These are phyloP conservation scores for Hymenoscyphus infarciens DNA, from an alignment of 2,329 filamentous ascomycete species.

Conservation along the genomic window DNA sequence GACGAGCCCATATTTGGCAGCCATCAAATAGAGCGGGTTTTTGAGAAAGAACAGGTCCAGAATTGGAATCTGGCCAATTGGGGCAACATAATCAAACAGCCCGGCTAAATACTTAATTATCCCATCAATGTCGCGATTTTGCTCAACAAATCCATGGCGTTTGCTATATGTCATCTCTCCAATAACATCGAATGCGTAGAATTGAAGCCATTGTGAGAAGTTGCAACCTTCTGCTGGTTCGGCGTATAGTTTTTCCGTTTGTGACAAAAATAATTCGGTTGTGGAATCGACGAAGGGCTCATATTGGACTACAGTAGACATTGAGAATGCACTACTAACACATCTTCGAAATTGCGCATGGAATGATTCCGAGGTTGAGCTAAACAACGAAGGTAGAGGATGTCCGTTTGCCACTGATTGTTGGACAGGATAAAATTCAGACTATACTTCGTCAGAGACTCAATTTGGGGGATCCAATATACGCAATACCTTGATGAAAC, in stretches of 20 bases:
- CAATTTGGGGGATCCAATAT: background rate
- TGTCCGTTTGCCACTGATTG: conserved; percentile 67
- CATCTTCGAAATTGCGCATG: conserved; percentile 71
- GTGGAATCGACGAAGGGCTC: conserved; percentile 78
- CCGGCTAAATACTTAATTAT: conserved; percentile 63
- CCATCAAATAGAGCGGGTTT: conserved; percentile 67
- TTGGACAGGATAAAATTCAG: conserved; percentile 77
- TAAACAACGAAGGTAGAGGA: conserved; percentile 69
- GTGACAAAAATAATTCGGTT: conserved; percentile 64
- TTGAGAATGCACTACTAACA: conserved; percentile 73
- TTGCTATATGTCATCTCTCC: conserved; percentile 75
- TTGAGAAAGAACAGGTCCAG: conserved; percentile 69
- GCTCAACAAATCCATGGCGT: conserved; percentile 70
- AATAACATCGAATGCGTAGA: conserved; percentile 79
- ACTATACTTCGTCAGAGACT: conserved; percentile 43
- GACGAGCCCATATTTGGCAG: conserved; percentile 63
- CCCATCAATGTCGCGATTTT: conserved; percentile 70
- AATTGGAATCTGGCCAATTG: conserved; percentile 70
- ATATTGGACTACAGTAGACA: conserved; percentile 73
- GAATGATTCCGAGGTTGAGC: conserved; percentile 69
- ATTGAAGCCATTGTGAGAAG: conserved; percentile 72
- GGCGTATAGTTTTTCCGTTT: conserved; percentile 56
- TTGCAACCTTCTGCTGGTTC: conserved; percentile 46
- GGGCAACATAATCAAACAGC: conserved; percentile 68
- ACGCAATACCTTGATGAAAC: conserved; percentile 64